Base-by-base conservation (phyloP, 371 early-diverging fungal genomes). In the Mortierella sp. region DNA sequence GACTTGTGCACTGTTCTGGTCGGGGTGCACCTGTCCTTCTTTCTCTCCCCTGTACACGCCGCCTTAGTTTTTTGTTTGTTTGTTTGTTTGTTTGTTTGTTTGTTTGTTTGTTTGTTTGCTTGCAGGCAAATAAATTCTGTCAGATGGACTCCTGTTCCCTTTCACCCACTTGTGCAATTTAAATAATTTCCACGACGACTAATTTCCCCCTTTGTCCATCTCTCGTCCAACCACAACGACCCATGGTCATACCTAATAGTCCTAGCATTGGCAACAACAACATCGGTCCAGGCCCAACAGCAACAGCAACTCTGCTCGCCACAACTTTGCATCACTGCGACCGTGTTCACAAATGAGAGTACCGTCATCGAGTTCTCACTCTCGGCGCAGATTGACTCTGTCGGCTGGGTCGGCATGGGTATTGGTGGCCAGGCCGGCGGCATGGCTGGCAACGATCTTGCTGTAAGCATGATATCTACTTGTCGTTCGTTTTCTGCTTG, bases 401-500 rank as follows among this genome's bases (percentile, higher is more conserved):
- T 80, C 6, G 83, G 80, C 24, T 83, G 83, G 83, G 40, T 83
- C 14, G 83, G 80, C 9, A n/a, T 83, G 28, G 83, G 83, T 28
- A 57, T 75, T 57, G 83, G 83, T n/a, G 83, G 83, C 16, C 44
- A 28, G 14, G n/a, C 74, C 1, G 46, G 21, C 1, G 64, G 50
- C 31, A 83, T 83, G 83, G 67, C 70, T 44, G 77, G 77, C 54
- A 83, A 83, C 34, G 83, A 83, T 28, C 77, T 83, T 24, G 83
- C 83, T 16, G 83, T 83, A 83, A 74, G 80, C 48, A 5, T 55
- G 2, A 72, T 19, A 6, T 57, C 14, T 54, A 26, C n/a, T 1
- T 50, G 46, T 51, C 53, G 34, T 2, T 31, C 24, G 51, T 16
- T 51, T 43, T 8, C 43, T 43, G 43, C 8, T 43, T 43, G 43